Evolutionary conservation across 2,329 filamentous ascomycete species (phyloP).

Genomic region (Beauveria rudraprayagi): DNA sequence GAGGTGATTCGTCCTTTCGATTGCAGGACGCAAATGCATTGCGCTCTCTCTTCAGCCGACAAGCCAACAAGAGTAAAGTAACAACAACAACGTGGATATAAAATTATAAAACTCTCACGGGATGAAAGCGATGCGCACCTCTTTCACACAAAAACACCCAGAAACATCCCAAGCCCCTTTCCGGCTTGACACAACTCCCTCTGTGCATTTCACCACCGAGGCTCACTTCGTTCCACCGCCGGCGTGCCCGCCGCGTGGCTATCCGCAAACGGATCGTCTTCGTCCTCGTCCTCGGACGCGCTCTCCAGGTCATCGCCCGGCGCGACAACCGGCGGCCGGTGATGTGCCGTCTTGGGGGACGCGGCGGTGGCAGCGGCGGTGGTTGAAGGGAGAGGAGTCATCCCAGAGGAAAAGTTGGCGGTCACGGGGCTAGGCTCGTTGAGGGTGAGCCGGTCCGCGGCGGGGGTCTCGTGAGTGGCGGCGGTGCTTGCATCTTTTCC

Average conservation of each 20-base stretch:
- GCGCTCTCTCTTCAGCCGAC: too few species aligned
- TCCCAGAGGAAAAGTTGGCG: too few species aligned
- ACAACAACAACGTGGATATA: not conserved
- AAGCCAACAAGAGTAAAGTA: too few species aligned
- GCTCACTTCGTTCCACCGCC: conserved; percentile 21
- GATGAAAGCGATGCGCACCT: too few species aligned
- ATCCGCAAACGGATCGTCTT: conserved; percentile 84
- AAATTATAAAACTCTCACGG: not conserved
- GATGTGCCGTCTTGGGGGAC: conserved; percentile 26
- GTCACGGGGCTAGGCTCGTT: conserved; percentile 28
- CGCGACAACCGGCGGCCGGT: conserved; percentile 23
- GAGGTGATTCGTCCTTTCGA: too few species aligned
- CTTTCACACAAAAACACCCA: too few species aligned
- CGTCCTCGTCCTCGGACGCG: conserved; percentile 53
- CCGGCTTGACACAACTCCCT: not conserved
- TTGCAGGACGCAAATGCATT: too few species aligned
- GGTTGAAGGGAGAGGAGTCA: not conserved
- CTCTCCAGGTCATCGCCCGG: conserved; percentile 21
- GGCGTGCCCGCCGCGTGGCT: conserved; percentile 55
- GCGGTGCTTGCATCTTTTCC: not conserved
- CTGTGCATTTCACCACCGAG: conserved; percentile 20
- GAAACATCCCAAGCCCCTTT: not conserved
- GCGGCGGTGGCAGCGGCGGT: not conserved
- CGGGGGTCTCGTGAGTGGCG: not conserved
- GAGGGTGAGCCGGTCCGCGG: not conserved